A percentile compares a stretch with the other conserved stretches of the same genome.
Evolutionary conservation across 2,329 filamentous ascomycete species (phyloP).

Genomic region (Apiospora saccharicola): DNA sequence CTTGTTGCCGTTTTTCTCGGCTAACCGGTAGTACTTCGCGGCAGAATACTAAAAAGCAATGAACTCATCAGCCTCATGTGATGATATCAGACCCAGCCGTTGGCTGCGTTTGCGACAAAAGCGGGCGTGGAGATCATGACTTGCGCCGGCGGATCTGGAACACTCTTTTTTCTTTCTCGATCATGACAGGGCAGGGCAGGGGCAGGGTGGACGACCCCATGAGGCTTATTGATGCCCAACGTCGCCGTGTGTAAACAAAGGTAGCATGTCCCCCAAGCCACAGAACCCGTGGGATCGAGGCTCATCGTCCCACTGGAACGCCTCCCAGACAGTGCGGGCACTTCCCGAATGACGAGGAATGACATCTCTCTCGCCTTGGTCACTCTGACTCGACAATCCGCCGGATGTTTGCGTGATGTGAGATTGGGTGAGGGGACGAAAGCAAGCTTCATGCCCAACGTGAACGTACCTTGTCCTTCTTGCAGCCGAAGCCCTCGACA

Average conservation of each 20-base stretch:
- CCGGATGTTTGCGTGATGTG: constrained; percentile 30
- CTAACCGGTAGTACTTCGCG: constrained; percentile 90
- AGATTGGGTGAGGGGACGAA: constrained; percentile 34
- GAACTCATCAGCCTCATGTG: constrained; percentile 58
- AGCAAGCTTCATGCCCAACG: constrained; percentile 49
- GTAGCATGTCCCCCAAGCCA: background rate
- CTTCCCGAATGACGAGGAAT: constrained; percentile 1
- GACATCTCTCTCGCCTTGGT: background rate
- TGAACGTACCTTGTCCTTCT: constrained; percentile 92
- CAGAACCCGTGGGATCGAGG: constrained; percentile 6
- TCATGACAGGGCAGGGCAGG: background rate
- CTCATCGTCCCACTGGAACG: constrained; percentile 14
- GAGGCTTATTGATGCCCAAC: constrained; percentile 52
- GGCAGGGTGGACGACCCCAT: constrained; percentile 26
- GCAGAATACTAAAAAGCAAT: constrained; percentile 67
- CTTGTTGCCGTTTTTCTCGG: constrained; percentile 88
- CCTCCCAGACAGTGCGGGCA: background rate
- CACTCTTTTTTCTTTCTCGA: too few species aligned
- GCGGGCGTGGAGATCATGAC: constrained; percentile 27
- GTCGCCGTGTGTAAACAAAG: constrained; percentile 17
- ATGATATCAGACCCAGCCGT: constrained; percentile 11
- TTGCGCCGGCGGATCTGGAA: constrained; percentile 2
- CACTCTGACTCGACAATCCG: background rate
- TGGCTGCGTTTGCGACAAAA: constrained; percentile 25
- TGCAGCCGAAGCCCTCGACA: constrained; percentile 93